phyloP scores from a whole-genome alignment of 2,329 filamentous ascomycete species.

The Pseudogymnoascus sp. region DNA sequence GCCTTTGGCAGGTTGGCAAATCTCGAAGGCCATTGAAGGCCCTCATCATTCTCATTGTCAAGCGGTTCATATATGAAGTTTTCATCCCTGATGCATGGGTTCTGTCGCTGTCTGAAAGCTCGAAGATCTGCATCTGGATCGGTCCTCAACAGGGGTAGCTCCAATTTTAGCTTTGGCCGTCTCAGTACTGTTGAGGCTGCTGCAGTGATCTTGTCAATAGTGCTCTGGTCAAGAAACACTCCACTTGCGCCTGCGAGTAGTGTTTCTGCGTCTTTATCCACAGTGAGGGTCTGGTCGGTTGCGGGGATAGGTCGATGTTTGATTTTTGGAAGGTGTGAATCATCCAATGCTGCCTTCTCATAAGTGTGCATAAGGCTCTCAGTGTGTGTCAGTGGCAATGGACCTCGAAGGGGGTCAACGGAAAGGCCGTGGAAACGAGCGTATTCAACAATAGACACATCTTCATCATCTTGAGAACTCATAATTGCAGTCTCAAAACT shows the following conservation, averaged over 20 bases:
- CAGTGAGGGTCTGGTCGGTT: constrained; percentile 19
- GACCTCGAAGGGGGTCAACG: constrained; percentile 16
- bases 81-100: constrained; percentile 20
- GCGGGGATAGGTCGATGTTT: constrained; percentile 1
- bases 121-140: constrained; percentile 23
- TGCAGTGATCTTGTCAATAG: constrained; percentile 2
- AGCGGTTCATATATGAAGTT: constrained; percentile 24
- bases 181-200: constrained; percentile 10
- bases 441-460: constrained; percentile 22
- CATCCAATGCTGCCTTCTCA: neutral
- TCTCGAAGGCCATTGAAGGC: constrained; percentile 17
- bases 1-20: constrained; percentile 15
- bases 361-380: constrained; percentile 10
- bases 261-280: constrained; percentile 18
- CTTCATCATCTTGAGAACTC: constrained; percentile 7
- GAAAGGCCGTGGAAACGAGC: constrained; percentile 22
- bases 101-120: constrained; percentile 20
- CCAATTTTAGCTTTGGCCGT: constrained; percentile 15
- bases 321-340: constrained; percentile 16
- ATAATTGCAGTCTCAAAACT: neutral
- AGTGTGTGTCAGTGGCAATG: constrained; percentile 14
- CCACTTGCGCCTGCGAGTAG: constrained; percentile 16
- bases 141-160: constrained; percentile 22
- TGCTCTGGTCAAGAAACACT: constrained; percentile 12
- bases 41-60: constrained; percentile 21